Base-by-base conservation (phyloP, 1,284 basidiomycete genomes). In the Leccinum fallax region DNA sequence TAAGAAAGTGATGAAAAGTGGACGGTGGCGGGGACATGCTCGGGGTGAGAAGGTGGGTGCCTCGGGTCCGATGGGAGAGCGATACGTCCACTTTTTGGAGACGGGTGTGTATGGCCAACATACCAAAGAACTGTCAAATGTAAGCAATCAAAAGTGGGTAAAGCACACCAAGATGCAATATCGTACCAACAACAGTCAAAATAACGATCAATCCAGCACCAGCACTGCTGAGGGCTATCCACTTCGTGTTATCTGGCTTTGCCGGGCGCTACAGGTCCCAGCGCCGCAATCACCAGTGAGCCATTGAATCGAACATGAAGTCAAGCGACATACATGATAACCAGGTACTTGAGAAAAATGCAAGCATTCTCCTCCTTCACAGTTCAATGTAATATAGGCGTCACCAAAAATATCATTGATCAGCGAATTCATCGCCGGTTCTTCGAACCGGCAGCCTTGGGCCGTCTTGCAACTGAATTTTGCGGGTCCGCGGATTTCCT, bases 371-470 rank as follows among this genome's bases (percentile, higher is more conserved):
- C 97, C 97, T 9, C 92, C 89, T 1, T 91, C 80, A 70, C 97
- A 99, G 53, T 89, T 77, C 57, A 98, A 83, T 3, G 93, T 92
- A 74, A 99, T 99, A 69, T 89, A 91, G 1, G 81, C 81, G 75
- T 99, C 97, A 8, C 94, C 97, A 69, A 99, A 98, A 66, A 99
- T 89, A 66, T 92, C 89, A 70, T 90, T 87, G 76, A 99, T 98
- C 56, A 99, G 84, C 38, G 89, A 83, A 73, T 98, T 97, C 97
- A 98, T 98, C 0, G 93, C 94, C 0, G 94, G 94, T 71, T 99
- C 97, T 73, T 95, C 90, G 70, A 99, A 99, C 63, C 83, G 86
- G 79, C 96, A 98, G 4, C 83, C 86, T 66, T 82, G 72, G 36
- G 87, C 89, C 2, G 88, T 83, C 66, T 84, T 88, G 79, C 96